These are phyloP conservation scores for Aaosphaeria arxii DNA, from an alignment of 2,329 filamentous ascomycete genomes.

Conservation along the genomic window DNA sequence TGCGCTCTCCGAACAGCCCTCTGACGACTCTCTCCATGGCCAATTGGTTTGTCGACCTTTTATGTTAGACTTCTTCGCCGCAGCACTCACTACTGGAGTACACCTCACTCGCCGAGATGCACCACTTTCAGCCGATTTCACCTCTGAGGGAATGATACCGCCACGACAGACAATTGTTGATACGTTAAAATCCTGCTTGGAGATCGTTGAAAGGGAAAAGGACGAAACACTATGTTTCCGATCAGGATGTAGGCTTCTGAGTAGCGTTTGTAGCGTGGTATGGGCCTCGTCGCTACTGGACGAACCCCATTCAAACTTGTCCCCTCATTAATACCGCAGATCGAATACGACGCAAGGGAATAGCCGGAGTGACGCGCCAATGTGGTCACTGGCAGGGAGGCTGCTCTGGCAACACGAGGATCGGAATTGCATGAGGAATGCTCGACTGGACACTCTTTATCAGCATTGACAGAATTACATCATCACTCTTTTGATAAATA, in stretches of 20 bases:
- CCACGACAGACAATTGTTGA: slow-evolving; percentile 13
- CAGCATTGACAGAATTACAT: too few relatives aligned
- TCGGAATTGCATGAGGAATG: too few relatives aligned
- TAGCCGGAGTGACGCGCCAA: too few relatives aligned
- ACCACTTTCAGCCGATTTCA: slow-evolving; percentile 5
- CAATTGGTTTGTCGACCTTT: slow-evolving; percentile 13
- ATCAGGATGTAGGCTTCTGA: slow-evolving; percentile 14
- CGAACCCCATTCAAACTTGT: too few relatives aligned
- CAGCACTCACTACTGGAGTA: slow-evolving; percentile 15
- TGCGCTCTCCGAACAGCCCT: slow-evolving; percentile 14
- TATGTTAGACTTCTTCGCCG: slow-evolving; percentile 19
- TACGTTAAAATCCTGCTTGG: slow-evolving; percentile 11
- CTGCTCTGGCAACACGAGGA: too few relatives aligned
- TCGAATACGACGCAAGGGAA: too few relatives aligned
- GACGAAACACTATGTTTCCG: slow-evolving; percentile 13
- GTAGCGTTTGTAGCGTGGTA: slow-evolving; percentile 20
- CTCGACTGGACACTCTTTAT: too few relatives aligned
- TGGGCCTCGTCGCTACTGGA: slow-evolving; percentile 13
- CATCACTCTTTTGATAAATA: too few relatives aligned
- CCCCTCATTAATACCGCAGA: too few relatives aligned
- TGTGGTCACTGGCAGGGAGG: too few relatives aligned
- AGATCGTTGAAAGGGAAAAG: slow-evolving; percentile 13
- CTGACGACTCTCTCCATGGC: not conserved
- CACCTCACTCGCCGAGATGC: slow-evolving; percentile 9
- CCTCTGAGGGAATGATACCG: slow-evolving; percentile 4